These are phyloP conservation scores for Oryza meridionalis DNA, from an alignment of 176 grass and related monocot genomes.

Conservation along the genomic window DNA sequence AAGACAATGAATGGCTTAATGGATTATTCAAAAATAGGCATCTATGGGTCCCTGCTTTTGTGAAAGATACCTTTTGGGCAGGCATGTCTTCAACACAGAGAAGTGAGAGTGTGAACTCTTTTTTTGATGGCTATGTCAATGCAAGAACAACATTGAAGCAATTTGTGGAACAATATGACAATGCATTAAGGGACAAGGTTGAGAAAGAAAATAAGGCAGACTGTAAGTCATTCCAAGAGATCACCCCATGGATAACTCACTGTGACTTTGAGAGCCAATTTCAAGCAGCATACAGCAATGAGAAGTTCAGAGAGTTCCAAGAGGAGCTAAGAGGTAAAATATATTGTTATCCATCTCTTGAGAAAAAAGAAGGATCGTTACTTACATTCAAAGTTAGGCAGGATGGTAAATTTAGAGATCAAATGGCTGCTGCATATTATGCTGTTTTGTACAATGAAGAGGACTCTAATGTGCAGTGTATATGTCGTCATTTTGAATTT, in stretches of 20 bases:
- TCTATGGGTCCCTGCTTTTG: neutral
- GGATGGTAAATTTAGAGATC: neutral
- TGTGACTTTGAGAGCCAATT: neutral
- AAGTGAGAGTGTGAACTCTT: neutral
- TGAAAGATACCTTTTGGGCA: neutral
- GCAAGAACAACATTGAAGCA: neutral
- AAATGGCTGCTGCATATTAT: no score
- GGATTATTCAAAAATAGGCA: neutral
- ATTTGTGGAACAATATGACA: neutral
- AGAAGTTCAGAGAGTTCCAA: neutral
- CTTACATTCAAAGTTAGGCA: neutral
- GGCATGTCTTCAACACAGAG: neutral
- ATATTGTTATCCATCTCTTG: neutral
- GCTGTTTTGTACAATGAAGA: no score
- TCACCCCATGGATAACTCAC: neutral
- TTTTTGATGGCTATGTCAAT: neutral
- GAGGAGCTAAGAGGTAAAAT: constrained; percentile 4
- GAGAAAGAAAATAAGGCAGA: constrained; percentile 10
- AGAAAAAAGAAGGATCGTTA: neutral
- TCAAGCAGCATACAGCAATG: neutral
- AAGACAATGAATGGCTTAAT: neutral
- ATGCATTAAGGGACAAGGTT: neutral
- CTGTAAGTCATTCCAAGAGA: constrained; percentile 4
- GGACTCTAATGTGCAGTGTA: no score
- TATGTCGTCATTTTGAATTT: no score